These are phyloP conservation scores for Thyridium curvatum DNA, from an alignment of 2,329 filamentous ascomycete genomes.

Conservation along the genomic window DNA sequence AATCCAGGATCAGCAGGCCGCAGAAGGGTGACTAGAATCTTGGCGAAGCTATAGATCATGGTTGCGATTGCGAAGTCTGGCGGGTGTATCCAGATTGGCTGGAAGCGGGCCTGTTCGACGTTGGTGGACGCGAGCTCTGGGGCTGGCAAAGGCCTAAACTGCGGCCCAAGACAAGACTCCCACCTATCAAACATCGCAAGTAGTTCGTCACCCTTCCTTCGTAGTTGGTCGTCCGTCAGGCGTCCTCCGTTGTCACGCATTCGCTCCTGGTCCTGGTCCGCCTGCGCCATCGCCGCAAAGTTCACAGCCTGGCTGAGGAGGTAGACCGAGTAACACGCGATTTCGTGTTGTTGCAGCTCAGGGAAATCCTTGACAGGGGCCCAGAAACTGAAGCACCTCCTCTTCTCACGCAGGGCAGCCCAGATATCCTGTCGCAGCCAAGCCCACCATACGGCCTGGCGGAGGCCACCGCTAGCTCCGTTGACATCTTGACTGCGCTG, in stretches of 20 bases:
- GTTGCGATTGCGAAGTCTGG: slow-evolving; percentile 39
- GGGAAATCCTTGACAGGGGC: slow-evolving; percentile 35
- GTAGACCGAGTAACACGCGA: slow-evolving; percentile 43
- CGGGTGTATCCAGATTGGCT: slow-evolving; percentile 37
- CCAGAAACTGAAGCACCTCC: slow-evolving; percentile 53
- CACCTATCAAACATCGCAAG: slow-evolving; percentile 16
- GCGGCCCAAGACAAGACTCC: slow-evolving; percentile 23
- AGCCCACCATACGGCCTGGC: slow-evolving; percentile 57
- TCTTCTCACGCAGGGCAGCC: slow-evolving; percentile 54
- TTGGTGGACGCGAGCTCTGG: slow-evolving; percentile 5
- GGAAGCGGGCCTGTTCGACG: too few species aligned
- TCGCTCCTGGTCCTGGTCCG: slow-evolving; percentile 6
- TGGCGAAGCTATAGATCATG: slow-evolving; percentile 45
- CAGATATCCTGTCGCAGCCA: slow-evolving; percentile 61
- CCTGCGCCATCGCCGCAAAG: slow-evolving; percentile 19
- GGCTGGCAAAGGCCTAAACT: slow-evolving; percentile 32
- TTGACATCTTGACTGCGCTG: slow-evolving; percentile 56
- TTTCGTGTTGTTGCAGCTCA: slow-evolving; percentile 38
- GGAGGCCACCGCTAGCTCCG: slow-evolving; percentile 49
- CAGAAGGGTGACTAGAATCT: slow-evolving; percentile 45
- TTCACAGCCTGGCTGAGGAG: slow-evolving; percentile 47
- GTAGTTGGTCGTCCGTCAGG: too few species aligned
- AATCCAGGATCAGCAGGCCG: slow-evolving; percentile 43
- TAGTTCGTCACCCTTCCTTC: slow-evolving; percentile 7
- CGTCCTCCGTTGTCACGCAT: slow-evolving; percentile 8